Percentiles rank a stretch among this genome's conserved stretches.
These are phyloP conservation scores for Ensete glaucum DNA, from an alignment of 176 grass and related monocot genomes.

Conservation along the genomic window DNA sequence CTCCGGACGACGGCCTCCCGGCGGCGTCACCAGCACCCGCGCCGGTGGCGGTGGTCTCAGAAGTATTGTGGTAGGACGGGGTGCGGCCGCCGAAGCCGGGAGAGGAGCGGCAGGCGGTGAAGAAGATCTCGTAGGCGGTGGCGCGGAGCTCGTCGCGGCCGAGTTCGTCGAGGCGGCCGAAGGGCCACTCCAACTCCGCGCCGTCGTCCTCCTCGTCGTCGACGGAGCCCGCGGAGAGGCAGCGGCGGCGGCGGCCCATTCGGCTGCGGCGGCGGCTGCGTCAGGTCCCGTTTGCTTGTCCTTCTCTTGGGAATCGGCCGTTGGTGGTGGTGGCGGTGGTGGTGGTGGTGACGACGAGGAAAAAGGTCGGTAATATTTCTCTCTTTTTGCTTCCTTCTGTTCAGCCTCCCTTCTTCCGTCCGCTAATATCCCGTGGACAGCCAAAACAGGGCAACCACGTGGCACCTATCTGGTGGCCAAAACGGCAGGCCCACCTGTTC, in stretches of 20 bases:
- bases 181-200: conserved; percentile 36
- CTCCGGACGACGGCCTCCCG: conserved; percentile 10
- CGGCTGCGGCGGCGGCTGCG: not conserved
- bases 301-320: no score
- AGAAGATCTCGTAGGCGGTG: conserved; percentile 58
- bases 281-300: no score
- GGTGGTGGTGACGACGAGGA: no score
- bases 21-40: not conserved
- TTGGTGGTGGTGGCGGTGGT: no score
- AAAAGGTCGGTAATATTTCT: no score
- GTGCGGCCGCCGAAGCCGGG: not conserved
- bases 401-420: no score
- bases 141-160: conserved; percentile 41
- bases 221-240: not conserved
- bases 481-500: no score
- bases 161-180: conserved; percentile 44
- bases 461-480: no score
- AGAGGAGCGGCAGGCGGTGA: conserved; percentile 53
- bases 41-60: not conserved
- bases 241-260: not conserved
- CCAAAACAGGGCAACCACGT: no score
- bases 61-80: no score
- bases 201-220: conserved; percentile 6
- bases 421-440: no score
- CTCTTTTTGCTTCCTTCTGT: no score